phyloP scores from a whole-genome alignment of 805 yeast genomes.

The Starmerella vaccinii region DNA sequence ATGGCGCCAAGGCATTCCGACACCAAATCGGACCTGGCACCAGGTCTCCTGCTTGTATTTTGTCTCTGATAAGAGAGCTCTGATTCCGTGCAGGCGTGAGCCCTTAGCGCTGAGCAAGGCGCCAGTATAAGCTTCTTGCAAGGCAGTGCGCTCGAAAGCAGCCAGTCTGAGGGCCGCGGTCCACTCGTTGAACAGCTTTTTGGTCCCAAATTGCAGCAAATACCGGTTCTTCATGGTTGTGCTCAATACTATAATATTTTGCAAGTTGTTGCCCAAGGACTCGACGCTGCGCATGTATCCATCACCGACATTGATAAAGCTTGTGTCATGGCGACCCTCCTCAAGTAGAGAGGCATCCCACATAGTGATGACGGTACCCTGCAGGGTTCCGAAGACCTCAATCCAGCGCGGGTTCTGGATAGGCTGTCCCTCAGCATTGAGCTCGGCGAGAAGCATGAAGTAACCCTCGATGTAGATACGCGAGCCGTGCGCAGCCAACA shows the following conservation, averaged over 20 bases:
- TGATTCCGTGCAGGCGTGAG: slow-evolving; percentile 72
- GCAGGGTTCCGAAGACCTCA: slow-evolving; percentile 83
- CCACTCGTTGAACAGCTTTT: slow-evolving; percentile 63
- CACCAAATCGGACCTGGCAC: slow-evolving; percentile 89
- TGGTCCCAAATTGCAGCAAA: slow-evolving; percentile 64
- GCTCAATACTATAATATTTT: slow-evolving; percentile 75
- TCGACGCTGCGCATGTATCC: slow-evolving; percentile 69
- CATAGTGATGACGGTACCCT: slow-evolving; percentile 83
- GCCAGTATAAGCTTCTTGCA: slow-evolving; percentile 95
- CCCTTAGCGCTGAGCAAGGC: slow-evolving; percentile 90
- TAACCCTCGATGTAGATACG: slow-evolving; percentile 53
- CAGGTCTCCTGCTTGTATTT: slow-evolving; percentile 85
- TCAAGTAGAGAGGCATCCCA: slow-evolving; percentile 62
- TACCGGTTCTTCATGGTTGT: slow-evolving; percentile 87
- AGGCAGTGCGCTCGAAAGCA: slow-evolving; percentile 64
- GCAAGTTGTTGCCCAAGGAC: slow-evolving; percentile 52
- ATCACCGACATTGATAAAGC: slow-evolving; percentile 83
- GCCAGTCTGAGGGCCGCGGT: slow-evolving; percentile 72
- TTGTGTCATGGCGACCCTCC: slow-evolving; percentile 56
- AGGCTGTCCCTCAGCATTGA: slow-evolving; percentile 72
- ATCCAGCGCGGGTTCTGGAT: slow-evolving; percentile 70
- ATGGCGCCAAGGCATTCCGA: slow-evolving; percentile 96
- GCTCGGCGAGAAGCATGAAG: slow-evolving; percentile 36
- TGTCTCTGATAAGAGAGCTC: slow-evolving; percentile 73
- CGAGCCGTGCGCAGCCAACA: slow-evolving; percentile 58